Percentiles rank a stretch among this genome's conserved stretches.
These are phyloP conservation scores for Vaccinium corymbosum DNA, from an alignment of 148 eudicot genomes.

Conservation along the genomic window DNA sequence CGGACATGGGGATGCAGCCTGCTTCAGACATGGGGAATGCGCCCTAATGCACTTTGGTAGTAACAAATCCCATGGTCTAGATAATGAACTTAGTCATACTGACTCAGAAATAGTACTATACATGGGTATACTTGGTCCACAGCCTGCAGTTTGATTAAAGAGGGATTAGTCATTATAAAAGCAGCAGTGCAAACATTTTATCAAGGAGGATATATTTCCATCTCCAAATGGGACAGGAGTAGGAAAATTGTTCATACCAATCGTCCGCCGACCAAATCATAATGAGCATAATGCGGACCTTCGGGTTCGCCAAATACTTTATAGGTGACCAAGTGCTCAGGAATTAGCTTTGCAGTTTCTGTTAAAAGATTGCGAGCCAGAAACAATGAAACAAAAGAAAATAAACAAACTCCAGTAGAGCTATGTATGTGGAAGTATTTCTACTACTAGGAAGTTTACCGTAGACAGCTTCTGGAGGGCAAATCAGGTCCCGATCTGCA, in stretches of 20 bases:
- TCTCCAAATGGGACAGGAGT: conserved; percentile 11
- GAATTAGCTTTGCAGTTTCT: conserved; percentile 84
- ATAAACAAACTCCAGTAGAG: background rate
- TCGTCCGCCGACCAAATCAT: conserved; percentile 90
- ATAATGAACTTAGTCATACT: conserved; percentile 37
- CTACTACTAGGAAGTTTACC: conserved; percentile 35
- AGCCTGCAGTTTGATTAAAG: conserved; percentile 53
- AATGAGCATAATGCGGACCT: conserved; percentile 98
- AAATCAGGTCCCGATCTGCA: conserved; percentile 80
- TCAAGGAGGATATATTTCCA: background rate
- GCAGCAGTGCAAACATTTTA: background rate
- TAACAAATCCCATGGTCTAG: background rate
- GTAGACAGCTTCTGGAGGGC: conserved; percentile 92
- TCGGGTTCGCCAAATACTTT: conserved; percentile 75
- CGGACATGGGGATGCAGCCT: background rate
- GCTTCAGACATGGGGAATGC: background rate
- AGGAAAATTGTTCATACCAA: conserved; percentile 40
- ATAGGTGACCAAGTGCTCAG: conserved; percentile 67
- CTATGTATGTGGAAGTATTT: background rate
- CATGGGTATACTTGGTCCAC: conserved; percentile 80
- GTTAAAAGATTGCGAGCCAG: conserved; percentile 20
- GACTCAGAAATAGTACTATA: conserved; percentile 60
- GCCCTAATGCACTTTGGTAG: background rate
- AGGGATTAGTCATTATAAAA: background rate
- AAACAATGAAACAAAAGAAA: background rate